These are phyloP conservation scores for Kodamaea leandrae DNA, from an alignment of 805 yeast species.

Conservation along the genomic window DNA sequence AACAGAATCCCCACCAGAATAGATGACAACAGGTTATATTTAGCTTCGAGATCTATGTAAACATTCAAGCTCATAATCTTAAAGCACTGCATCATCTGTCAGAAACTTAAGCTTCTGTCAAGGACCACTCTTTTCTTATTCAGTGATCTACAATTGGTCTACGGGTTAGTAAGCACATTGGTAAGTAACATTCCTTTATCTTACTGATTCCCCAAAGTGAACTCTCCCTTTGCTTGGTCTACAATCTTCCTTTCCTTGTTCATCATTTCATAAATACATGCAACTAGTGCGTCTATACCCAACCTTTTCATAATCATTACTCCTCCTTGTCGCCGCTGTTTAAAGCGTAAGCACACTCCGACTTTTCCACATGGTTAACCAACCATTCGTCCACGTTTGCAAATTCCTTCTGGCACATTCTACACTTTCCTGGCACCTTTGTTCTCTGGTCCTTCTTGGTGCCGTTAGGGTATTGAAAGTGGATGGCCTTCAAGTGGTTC, in stretches of 20 bases:
- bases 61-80: too few relatives aligned
- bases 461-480: slow-evolving; percentile 84
- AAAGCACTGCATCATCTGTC: too few relatives aligned
- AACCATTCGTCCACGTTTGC: slow-evolving; percentile 79
- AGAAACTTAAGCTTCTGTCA: too few relatives aligned
- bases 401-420: slow-evolving; percentile 68
- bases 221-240: too few relatives aligned
- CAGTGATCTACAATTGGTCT: too few relatives aligned
- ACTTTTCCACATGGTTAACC: slow-evolving; percentile 61
- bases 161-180: too few relatives aligned
- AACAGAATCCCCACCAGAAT: too few relatives aligned
- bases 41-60: too few relatives aligned
- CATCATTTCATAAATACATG: slow-evolving; percentile 1
- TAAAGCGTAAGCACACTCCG: slow-evolving; percentile 28
- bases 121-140: too few relatives aligned
- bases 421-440: slow-evolving; percentile 70
- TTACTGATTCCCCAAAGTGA: too few relatives aligned
- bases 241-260: not conserved
- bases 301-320: slow-evolving; percentile 1
- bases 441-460: slow-evolving; percentile 75
- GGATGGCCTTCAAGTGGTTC: slow-evolving; percentile 86
- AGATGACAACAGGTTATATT: too few relatives aligned
- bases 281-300: slow-evolving; percentile 4
- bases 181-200: too few relatives aligned
- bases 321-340: slow-evolving; percentile 13